phyloP scores from a whole-genome alignment of 257 asterid species.

The Forsythia suspensa region DNA sequence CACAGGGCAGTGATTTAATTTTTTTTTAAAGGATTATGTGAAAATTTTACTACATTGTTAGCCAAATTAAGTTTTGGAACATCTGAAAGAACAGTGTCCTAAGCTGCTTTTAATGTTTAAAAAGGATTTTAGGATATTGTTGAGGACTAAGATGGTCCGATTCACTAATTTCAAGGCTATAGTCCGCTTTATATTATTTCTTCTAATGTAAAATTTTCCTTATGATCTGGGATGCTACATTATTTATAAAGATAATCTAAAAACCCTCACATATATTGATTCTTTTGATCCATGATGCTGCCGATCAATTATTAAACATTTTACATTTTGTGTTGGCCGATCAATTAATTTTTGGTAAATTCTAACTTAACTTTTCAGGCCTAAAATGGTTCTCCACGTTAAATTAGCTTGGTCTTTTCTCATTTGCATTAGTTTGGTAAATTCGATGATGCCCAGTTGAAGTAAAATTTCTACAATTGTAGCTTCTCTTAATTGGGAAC shows the following conservation, averaged over 20 bases:
- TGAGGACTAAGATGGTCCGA: too few species aligned
- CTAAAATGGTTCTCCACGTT: background rate
- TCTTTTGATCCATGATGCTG: too few species aligned
- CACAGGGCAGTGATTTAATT: background rate
- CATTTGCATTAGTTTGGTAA: background rate
- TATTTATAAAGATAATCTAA: background rate
- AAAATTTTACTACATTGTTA: background rate
- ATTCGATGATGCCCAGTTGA: background rate
- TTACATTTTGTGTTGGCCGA: background rate
- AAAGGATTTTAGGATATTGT: background rate
- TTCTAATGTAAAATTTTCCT: background rate
- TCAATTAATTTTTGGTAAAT: background rate
- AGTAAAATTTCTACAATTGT: background rate
- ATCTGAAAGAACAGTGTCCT: background rate
- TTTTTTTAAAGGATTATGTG: background rate
- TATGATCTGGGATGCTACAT: background rate
- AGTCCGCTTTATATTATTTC: background rate
- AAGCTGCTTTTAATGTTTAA: background rate
- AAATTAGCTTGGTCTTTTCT: background rate
- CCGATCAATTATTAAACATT: too few species aligned
- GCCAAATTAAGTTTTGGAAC: background rate
- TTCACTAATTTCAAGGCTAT: background rate
- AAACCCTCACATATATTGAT: background rate
- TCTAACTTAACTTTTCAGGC: background rate
- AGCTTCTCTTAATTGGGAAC: background rate